Evolutionary conservation across 2,329 filamentous ascomycete genomes (phyloP).

Genomic region (Rhinocladiella similis): DNA sequence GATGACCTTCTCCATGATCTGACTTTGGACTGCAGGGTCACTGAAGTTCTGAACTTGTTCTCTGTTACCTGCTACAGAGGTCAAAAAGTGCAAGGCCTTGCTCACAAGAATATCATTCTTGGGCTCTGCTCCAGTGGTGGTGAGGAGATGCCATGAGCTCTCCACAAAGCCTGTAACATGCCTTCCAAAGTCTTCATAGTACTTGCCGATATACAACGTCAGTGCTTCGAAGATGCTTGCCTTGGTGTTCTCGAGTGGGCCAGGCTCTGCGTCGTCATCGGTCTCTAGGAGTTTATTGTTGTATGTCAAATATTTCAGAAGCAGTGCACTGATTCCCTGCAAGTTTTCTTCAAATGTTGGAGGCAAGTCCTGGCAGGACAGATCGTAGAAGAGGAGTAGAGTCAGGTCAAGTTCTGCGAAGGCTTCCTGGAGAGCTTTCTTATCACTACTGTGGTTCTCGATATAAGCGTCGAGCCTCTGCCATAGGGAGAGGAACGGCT

Average conservation of each 20-base stretch:
- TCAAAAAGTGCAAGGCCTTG: conserved; percentile 91
- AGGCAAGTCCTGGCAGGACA: conserved; percentile 95
- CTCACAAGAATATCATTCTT: conserved; percentile 95
- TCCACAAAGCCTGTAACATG: conserved; percentile 82
- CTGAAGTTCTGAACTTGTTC: conserved; percentile 85
- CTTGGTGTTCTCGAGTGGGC: conserved; percentile 81
- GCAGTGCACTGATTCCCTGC: conserved; percentile 69
- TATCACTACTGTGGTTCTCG: conserved; percentile 72
- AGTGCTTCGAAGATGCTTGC: conserved; percentile 90
- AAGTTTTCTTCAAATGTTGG: conserved; percentile 93
- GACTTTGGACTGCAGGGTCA: conserved; percentile 71
- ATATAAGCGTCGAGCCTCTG: conserved; percentile 58
- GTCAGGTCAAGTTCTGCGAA: conserved; percentile 85
- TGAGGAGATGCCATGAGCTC: conserved; percentile 88
- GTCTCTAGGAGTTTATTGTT: conserved; percentile 79
- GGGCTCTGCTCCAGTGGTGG: conserved; percentile 78
- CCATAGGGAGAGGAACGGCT: conserved; percentile 74
- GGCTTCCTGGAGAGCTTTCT: conserved; percentile 70
- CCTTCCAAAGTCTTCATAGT: conserved; percentile 85
- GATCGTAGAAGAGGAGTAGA: conserved; percentile 90
- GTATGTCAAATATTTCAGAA: conserved; percentile 93
- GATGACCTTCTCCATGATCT: conserved; percentile 94
- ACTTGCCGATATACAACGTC: conserved; percentile 90
- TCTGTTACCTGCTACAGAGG: conserved; percentile 75
- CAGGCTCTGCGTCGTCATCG: conserved; percentile 85